A percentile compares a stretch with the other conserved stretches of the same genome.
phyloP scores from a whole-genome alignment of 164 flowering plant species.

The Sedum album region DNA sequence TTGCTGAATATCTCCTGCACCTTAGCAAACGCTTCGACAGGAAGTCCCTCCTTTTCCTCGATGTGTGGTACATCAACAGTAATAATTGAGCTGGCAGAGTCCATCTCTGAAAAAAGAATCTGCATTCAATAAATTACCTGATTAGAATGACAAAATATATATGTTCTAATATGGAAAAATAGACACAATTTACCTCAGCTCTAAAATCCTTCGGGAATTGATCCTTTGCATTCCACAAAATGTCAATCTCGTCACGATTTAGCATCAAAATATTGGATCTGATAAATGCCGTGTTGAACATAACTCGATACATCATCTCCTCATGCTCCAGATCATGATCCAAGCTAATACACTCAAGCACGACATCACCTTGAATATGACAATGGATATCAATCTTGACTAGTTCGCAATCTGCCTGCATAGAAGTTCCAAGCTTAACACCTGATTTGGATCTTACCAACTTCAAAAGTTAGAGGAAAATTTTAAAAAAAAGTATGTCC shows the following conservation, averaged over 20 bases:
- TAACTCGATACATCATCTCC: constrained; percentile 51
- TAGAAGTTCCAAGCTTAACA: constrained; percentile 9
- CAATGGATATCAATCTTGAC: constrained; percentile 61
- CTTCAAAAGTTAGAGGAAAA: not conserved
- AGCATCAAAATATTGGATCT: constrained; percentile 60
- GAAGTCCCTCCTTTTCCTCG: constrained; percentile 83
- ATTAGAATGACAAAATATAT: not conserved
- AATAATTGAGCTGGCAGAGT: constrained; percentile 30
- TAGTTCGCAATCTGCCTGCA: constrained; percentile 52
- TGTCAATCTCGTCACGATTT: constrained; percentile 56
- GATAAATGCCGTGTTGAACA: constrained; percentile 66
- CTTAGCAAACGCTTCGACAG: constrained; percentile 77
- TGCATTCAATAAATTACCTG: constrained; percentile 21
- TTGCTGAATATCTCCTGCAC: constrained; percentile 72
- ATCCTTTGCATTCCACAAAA: constrained; percentile 49
- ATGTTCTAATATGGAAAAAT: not conserved
- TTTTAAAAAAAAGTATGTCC: no score
- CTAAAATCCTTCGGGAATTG: constrained; percentile 48
- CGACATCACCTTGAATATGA: constrained; percentile 59
- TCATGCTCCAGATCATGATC: constrained; percentile 36
- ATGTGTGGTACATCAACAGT: constrained; percentile 36
- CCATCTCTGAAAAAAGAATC: constrained; percentile 59
- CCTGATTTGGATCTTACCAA: not conserved
- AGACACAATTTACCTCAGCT: constrained; percentile 37
- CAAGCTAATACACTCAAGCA: constrained; percentile 50